phyloP scores from a whole-genome alignment of 306 rosid species.

The Corylus avellana region DNA sequence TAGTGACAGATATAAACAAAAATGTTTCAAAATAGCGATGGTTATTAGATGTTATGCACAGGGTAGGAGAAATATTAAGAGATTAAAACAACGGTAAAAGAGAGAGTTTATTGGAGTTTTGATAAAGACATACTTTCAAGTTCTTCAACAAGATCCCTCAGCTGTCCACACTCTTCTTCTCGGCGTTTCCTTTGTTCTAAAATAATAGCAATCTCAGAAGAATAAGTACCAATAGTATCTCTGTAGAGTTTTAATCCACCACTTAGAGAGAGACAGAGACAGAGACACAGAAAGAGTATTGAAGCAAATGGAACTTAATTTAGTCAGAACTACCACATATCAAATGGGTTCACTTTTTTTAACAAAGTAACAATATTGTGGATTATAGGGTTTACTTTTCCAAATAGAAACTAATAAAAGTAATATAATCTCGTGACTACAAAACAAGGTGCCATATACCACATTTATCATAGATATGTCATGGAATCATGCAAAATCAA shows the following conservation, averaged over 20 bases:
- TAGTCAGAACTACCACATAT: neutral
- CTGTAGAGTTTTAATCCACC: neutral
- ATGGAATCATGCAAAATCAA: neutral
- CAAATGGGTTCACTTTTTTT: neutral
- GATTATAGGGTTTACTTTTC: neutral
- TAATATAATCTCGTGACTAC: neutral
- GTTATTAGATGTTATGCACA: slow-evolving; percentile 11
- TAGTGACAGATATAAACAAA: neutral
- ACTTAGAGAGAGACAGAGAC: slow-evolving; percentile 8
- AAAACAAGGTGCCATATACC: neutral
- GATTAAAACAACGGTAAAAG: neutral
- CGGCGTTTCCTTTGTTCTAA: slow-evolving; percentile 69
- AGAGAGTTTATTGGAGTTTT: slow-evolving; percentile 1
- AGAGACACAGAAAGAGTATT: neutral
- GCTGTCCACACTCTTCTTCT: slow-evolving; percentile 60
- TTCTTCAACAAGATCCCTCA: slow-evolving; percentile 79
- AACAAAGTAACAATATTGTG: neutral
- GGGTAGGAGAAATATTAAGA: slow-evolving; percentile 10
- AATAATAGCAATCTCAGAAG: slow-evolving; percentile 28
- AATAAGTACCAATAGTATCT: neutral
- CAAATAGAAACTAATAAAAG: neutral
- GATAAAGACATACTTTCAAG: slow-evolving; percentile 70
- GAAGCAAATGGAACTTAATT: neutral
- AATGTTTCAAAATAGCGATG: neutral
- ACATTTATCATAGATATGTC: neutral